Conservation (phyloP, 495 filamentous ascomycete species). For the Stereocaulon alpinum region DNA sequence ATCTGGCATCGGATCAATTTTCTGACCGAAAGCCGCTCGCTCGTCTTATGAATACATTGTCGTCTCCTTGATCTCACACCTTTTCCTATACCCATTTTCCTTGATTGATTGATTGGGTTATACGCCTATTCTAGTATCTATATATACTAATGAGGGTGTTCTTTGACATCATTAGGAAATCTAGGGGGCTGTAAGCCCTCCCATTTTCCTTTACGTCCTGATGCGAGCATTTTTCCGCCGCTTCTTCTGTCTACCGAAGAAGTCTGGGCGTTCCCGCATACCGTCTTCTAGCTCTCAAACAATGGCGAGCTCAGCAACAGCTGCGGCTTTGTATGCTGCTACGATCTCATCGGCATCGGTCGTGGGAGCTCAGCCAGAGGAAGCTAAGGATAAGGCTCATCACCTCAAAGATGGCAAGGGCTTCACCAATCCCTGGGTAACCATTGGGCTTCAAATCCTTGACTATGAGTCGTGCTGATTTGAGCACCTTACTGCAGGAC, state of each 20-base stretch:
- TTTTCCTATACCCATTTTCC: neutral
- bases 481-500: conserved; percentile 9
- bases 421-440: conserved; percentile 49
- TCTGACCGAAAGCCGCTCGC: conserved; percentile 1
- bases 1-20: neutral
- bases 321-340: conserved; percentile 43
- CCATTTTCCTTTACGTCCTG: neutral
- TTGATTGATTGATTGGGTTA: too few species aligned
- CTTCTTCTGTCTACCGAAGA: conserved; percentile 21
- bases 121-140: too few species aligned
- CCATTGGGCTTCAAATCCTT: neutral
- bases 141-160: too few species aligned
- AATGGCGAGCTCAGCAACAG: conserved; percentile 34
- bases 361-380: conserved; percentile 40
- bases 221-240: conserved; percentile 19
- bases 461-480: neutral
- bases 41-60: too few species aligned
- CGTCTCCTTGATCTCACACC: neutral
- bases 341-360: conserved; percentile 38
- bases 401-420: conserved; percentile 47
- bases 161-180: too few species aligned
- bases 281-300: conserved; percentile 17
- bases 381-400: conserved; percentile 44
- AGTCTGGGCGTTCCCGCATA: conserved; percentile 1
- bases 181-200: too few species aligned